Percentiles rank a stretch among this genome's conserved stretches.
Evolutionary conservation across 495 filamentous ascomycete genomes (phyloP).

Genomic region (Aspergillus leporis): DNA sequence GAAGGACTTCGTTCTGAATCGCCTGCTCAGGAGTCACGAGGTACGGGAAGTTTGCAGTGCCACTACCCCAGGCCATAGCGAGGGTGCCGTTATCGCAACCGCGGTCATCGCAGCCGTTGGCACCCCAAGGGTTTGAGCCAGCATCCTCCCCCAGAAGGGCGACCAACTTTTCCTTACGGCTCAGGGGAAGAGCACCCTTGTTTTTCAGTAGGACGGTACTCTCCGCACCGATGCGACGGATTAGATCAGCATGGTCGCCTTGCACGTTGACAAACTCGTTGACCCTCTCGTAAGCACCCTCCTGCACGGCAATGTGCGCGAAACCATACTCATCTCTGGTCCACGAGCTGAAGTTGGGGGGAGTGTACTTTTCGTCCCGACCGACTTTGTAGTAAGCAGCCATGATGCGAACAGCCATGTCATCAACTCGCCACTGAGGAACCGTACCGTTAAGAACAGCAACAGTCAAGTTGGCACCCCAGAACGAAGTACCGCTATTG

Average conservation of each 20-base stretch:
- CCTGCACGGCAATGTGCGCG: constrained; percentile 58
- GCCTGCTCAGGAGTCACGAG: constrained; percentile 84
- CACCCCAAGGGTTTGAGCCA: constrained; percentile 72
- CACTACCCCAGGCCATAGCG: constrained; percentile 93
- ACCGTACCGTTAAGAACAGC: constrained; percentile 88
- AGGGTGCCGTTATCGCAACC: constrained; percentile 86
- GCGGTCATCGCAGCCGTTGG: constrained; percentile 80
- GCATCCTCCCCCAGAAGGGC: constrained; percentile 88
- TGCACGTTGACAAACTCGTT: constrained; percentile 88
- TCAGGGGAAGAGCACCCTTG: constrained; percentile 70
- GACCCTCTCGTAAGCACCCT: constrained; percentile 61
- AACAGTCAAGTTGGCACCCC: constrained; percentile 83
- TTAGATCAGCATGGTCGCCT: constrained; percentile 66
- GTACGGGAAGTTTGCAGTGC: constrained; percentile 88
- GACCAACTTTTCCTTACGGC: constrained; percentile 68
- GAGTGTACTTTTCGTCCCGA: constrained; percentile 58
- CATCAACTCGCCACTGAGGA: constrained; percentile 87
- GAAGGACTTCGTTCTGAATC: constrained; percentile 70
- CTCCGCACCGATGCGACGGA: constrained; percentile 71
- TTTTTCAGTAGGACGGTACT: constrained; percentile 93
- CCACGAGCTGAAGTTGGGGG: constrained; percentile 89
- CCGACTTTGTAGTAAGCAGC: constrained; percentile 90
- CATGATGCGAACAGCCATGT: constrained; percentile 93
- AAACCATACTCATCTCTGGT: constrained; percentile 73
- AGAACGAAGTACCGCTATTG: constrained; percentile 71